Base-by-base conservation (phyloP, 148 eudicot species). In the Nepenthes gracilis region DNA sequence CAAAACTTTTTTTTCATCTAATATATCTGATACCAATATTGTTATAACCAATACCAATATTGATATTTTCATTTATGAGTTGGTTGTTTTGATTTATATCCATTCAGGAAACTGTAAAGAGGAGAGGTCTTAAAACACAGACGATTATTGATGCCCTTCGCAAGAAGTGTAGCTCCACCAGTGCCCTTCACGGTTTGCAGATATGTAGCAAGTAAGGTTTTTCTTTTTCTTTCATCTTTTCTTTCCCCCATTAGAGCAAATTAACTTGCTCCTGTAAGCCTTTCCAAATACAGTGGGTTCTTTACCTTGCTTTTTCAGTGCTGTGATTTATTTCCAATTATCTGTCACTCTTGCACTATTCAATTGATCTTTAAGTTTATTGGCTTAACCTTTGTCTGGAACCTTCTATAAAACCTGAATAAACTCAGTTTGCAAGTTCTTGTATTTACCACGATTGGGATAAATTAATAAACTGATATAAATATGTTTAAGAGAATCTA, bases 111-210 rank as follows among this genome's bases (percentile, higher is more conserved):
- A 57, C 62, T 40, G 55, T 70, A 54, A 82, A 78, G 72, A 82
- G 71, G 73, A 82, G 77, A 64, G 71, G 86, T 66, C 66, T 93
- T 59, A 73, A 64, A 61, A 56, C 79, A 57, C 65, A 76, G 34
- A 78, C 87, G 33, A 62, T 93, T 53, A 61, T 84, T 60, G 75
- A 80, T 74, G 95, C 96, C 57, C 89, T 93, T 32, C 54, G 64
- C 55, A 66, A 70, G 68, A 83, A 70, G 60, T 81, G 83, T 49
- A 49, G 13, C 68, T 54, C 32, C 34, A 58, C 56, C 14, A 14
- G 36, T 35, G 63, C 47, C 64, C 80, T 82, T 58, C 81, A 85
- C 54, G 70, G 80, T 7, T 72, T 88, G 77, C 78, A 72, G 61
- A 82, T 88, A 68, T 36, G 55, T 33, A 59, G 72, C 79, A 81